phyloP scores from a whole-genome alignment of 495 filamentous ascomycete genomes.

The Penicillium ochrochloron region DNA sequence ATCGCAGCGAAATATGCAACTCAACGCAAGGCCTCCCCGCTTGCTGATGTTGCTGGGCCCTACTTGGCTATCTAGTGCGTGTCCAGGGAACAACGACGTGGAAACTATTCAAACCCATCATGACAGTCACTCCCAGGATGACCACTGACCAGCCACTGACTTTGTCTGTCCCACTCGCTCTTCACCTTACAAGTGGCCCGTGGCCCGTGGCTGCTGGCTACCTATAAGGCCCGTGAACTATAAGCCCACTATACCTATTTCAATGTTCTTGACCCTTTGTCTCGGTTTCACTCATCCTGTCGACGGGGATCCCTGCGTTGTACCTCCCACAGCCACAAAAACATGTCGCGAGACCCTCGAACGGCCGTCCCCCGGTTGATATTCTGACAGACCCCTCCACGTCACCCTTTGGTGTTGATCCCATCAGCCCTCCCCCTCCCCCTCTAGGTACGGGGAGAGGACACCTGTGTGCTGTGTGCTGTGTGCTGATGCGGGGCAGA shows the following conservation, averaged over 20 bases:
- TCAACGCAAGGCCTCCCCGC: neutral
- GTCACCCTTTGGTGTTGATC: slow-evolving; percentile 18
- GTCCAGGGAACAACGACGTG: neutral
- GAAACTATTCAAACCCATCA: neutral
- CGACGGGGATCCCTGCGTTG: slow-evolving; percentile 23
- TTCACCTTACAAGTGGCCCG: neutral
- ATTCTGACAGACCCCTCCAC: slow-evolving; percentile 32
- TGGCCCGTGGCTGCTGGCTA: neutral
- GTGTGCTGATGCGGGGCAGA: slow-evolving; percentile 20
- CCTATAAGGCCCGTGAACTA: slow-evolving; percentile 1
- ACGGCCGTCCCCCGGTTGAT: slow-evolving; percentile 25
- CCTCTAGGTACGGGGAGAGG: neutral
- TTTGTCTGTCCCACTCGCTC: neutral
- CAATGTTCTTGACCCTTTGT: neutral
- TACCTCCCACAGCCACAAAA: slow-evolving; percentile 25
- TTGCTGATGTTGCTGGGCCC: neutral
- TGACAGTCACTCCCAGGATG: neutral
- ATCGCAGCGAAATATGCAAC: neutral
- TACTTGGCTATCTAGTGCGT: neutral
- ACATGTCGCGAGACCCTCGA: slow-evolving; percentile 28
- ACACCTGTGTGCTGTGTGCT: neutral
- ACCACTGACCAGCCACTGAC: neutral
- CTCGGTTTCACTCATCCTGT: slow-evolving; percentile 12
- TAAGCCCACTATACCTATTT: neutral
- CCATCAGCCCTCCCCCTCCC: neutral